A percentile compares a stretch with the other conserved stretches of the same genome.
Conservation (phyloP, 208 protist species). For the Crithidia brevicula region DNA sequence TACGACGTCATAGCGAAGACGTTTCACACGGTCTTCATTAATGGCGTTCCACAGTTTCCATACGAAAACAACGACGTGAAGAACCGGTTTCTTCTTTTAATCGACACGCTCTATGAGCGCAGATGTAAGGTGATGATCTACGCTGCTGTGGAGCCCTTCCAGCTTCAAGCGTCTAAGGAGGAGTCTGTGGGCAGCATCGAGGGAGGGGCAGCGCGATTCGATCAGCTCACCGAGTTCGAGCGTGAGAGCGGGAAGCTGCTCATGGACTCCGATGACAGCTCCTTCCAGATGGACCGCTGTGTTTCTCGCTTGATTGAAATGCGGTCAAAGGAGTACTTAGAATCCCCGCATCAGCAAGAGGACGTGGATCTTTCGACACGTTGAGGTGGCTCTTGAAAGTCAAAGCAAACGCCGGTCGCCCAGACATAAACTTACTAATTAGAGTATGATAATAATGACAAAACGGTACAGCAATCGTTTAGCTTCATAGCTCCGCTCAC, state of each 20-base stretch:
- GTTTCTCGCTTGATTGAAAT: constrained; percentile 90
- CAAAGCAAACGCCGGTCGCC: not conserved
- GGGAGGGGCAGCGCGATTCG: constrained; percentile 31
- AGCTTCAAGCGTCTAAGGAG: constrained; percentile 52
- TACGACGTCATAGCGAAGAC: constrained; percentile 85
- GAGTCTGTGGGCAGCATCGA: constrained; percentile 28
- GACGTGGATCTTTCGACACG: constrained; percentile 31
- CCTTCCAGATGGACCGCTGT: constrained; percentile 89
- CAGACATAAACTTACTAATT: not conserved
- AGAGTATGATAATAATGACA: too few relatives aligned
- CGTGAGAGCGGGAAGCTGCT: constrained; percentile 71
- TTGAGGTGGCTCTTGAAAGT: not conserved
- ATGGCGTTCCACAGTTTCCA: constrained; percentile 79
- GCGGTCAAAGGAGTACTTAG: constrained; percentile 85
- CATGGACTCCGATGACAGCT: constrained; percentile 66
- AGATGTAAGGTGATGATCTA: constrained; percentile 85
- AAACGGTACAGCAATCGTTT: too few relatives aligned
- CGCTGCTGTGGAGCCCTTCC: constrained; percentile 57
- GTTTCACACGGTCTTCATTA: constrained; percentile 91
- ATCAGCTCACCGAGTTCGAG: constrained; percentile 72
- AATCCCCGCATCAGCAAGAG: constrained; percentile 50
- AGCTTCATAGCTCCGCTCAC: too few relatives aligned
- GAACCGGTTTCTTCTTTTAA: constrained; percentile 87
- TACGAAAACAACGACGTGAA: constrained; percentile 83
- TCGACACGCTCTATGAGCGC: constrained; percentile 89